phyloP scores from a whole-genome alignment of 352 stramenopile species.

The Phytophthora agathidicida region DNA sequence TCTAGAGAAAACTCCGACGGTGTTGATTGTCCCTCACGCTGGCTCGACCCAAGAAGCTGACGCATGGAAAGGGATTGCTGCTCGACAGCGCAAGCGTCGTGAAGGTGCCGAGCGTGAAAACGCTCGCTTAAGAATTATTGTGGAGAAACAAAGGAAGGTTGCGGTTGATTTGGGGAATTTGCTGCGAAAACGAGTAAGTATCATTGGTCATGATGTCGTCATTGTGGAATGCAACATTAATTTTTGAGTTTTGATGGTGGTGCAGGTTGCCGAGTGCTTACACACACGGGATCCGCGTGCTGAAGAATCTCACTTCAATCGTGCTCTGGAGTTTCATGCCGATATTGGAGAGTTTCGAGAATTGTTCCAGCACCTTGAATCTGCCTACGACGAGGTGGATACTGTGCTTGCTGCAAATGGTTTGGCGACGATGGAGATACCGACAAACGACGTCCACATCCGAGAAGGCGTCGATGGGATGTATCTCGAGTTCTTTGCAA shows the following conservation, averaged over 20 bases:
- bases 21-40: neutral
- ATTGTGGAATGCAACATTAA: too few relatives aligned
- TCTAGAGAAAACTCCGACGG: neutral
- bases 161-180: slow-evolving; percentile 37
- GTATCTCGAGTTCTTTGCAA: slow-evolving; percentile 30
- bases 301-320: neutral
- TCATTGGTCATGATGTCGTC: neutral
- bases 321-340: neutral
- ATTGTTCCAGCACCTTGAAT: slow-evolving; percentile 18
- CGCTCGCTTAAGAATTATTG: slow-evolving; percentile 23
- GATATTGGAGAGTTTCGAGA: slow-evolving; percentile 15
- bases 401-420: slow-evolving; percentile 24
- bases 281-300: neutral
- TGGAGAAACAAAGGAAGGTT: slow-evolving; percentile 46
- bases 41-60: neutral
- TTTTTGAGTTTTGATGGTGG: neutral
- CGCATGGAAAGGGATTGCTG: slow-evolving; percentile 21
- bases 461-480: slow-evolving; percentile 24
- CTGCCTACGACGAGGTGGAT: slow-evolving; percentile 18
- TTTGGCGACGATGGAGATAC: neutral
- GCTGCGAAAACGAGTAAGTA: slow-evolving; percentile 23
- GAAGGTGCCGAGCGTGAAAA: slow-evolving; percentile 31
- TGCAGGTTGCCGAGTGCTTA: neutral
- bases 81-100: slow-evolving; percentile 13
- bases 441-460: slow-evolving; percentile 15